phyloP scores from a whole-genome alignment of 768 basidiomycete species.

The Epithele typhae region DNA sequence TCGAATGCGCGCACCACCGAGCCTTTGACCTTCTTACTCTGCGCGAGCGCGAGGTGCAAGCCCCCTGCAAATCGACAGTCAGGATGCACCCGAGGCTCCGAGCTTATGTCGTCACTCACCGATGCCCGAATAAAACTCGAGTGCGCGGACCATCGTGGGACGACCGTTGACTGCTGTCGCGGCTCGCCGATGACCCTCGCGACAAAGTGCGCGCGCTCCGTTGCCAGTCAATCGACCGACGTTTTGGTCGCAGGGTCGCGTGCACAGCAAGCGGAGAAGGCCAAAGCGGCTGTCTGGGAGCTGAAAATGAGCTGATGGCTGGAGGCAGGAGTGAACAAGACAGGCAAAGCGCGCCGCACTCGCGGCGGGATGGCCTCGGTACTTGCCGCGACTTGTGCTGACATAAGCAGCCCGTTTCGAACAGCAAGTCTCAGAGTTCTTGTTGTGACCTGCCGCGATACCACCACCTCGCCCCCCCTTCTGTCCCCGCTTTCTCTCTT shows the following conservation, averaged over 20 bases:
- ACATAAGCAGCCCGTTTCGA: slow-evolving; percentile 10
- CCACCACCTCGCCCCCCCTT: slow-evolving; percentile 7
- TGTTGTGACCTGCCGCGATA: slow-evolving; percentile 11
- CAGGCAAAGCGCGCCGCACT: no score
- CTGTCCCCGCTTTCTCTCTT: not conserved
- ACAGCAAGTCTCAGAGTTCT: slow-evolving; percentile 4
- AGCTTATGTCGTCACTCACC: no score
- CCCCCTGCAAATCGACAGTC: no score
- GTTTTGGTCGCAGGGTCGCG: slow-evolving; percentile 6
- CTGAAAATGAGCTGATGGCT: slow-evolving; percentile 1
- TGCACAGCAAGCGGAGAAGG: slow-evolving; percentile 5
- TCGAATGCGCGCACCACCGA: slow-evolving; percentile 67
- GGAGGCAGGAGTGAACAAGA: no score
- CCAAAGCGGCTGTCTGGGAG: slow-evolving; percentile 1
- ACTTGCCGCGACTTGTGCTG: not conserved
- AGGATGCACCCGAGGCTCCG: no score
- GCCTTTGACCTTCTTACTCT: slow-evolving; percentile 41
- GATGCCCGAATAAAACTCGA: slow-evolving; percentile 81
- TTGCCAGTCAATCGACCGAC: no score
- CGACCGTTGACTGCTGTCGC: not conserved
- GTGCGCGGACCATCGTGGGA: slow-evolving; percentile 13
- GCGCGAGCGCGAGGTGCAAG: slow-evolving; percentile 60
- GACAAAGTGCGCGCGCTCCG: no score
- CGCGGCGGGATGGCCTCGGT: no score
- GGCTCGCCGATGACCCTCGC: not conserved